Percentiles rank a stretch among this genome's conserved stretches.
phyloP scores from a whole-genome alignment of 805 yeast genomes.

The Yamadazyma akitaensis region DNA sequence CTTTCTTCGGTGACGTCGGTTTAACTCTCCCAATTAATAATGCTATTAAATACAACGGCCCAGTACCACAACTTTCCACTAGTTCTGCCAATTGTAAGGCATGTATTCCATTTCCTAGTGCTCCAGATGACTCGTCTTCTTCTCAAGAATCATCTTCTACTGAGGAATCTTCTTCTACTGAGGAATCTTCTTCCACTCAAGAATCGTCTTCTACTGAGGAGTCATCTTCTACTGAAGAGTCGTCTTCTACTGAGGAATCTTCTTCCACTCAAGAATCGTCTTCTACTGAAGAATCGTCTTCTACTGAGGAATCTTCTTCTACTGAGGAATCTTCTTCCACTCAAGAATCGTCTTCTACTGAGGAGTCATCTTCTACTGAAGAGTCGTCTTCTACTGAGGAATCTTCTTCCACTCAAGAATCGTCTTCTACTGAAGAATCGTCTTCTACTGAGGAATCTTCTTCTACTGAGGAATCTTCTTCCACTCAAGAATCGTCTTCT shows the following conservation, averaged over 20 bases:
- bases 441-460: conserved; percentile 2
- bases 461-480: neutral
- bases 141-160: neutral
- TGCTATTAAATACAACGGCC: conserved; percentile 12
- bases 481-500: neutral
- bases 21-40: conserved; percentile 8
- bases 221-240: conserved; percentile 9
- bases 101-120: conserved; percentile 14
- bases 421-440: conserved; percentile 3
- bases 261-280: conserved; percentile 7
- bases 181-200: neutral
- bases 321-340: neutral
- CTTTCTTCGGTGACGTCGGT: conserved; percentile 14
- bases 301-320: conserved; percentile 3
- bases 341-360: neutral
- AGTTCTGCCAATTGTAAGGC: conserved; percentile 14
- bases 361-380: conserved; percentile 9
- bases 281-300: neutral
- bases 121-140: conserved; percentile 10
- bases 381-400: conserved; percentile 5
- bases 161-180: neutral
- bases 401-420: conserved; percentile 4
- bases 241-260: conserved; percentile 3
- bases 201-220: neutral
- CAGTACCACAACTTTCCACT: conserved; percentile 11